Conservation (phyloP, 345 rosid genomes). For the Bruguiera parviflora region DNA sequence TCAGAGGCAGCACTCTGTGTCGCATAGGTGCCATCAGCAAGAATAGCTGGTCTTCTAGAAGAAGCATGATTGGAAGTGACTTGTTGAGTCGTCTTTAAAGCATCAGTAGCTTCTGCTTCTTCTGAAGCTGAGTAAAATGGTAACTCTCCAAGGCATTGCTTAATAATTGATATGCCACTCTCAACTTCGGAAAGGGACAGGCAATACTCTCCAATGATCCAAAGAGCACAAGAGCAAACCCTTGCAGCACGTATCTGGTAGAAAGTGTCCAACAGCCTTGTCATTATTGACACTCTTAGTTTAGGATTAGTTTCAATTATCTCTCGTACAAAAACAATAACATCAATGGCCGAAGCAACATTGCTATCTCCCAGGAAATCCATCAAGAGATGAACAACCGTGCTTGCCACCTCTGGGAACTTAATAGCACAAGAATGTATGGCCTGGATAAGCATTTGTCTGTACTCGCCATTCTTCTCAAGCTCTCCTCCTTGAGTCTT, state of each 20-base stretch:
- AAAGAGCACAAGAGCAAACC: slow-evolving; percentile 87
- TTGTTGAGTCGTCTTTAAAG: slow-evolving; percentile 55
- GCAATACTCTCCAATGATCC: slow-evolving; percentile 92
- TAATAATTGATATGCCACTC: slow-evolving; percentile 72
- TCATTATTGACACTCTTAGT: slow-evolving; percentile 77
- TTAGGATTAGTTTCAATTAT: slow-evolving; percentile 82
- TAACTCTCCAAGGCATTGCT: slow-evolving; percentile 86
- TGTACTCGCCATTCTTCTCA: slow-evolving; percentile 87
- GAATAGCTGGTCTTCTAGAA: slow-evolving; percentile 79
- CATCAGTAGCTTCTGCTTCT: slow-evolving; percentile 62
- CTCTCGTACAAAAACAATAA: slow-evolving; percentile 72
- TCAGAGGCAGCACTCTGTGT: slow-evolving; percentile 93
- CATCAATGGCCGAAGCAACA: slow-evolving; percentile 86
- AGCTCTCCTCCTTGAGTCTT: slow-evolving; percentile 88
- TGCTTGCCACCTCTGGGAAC: slow-evolving; percentile 94
- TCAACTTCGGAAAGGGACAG: slow-evolving; percentile 82
- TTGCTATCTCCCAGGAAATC: slow-evolving; percentile 89
- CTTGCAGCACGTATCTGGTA: slow-evolving; percentile 85
- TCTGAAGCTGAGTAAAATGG: slow-evolving; percentile 70
- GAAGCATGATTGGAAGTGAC: slow-evolving; percentile 55
- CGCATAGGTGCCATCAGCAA: slow-evolving; percentile 89
- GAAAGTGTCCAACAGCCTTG: slow-evolving; percentile 81
- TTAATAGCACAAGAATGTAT: slow-evolving; percentile 84
- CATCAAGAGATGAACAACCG: slow-evolving; percentile 86
- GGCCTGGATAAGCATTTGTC: slow-evolving; percentile 93